Percentiles rank a stretch among this genome's conserved stretches.
phyloP scores from a whole-genome alignment of 345 rosid genomes.

The Arabis alpina region DNA sequence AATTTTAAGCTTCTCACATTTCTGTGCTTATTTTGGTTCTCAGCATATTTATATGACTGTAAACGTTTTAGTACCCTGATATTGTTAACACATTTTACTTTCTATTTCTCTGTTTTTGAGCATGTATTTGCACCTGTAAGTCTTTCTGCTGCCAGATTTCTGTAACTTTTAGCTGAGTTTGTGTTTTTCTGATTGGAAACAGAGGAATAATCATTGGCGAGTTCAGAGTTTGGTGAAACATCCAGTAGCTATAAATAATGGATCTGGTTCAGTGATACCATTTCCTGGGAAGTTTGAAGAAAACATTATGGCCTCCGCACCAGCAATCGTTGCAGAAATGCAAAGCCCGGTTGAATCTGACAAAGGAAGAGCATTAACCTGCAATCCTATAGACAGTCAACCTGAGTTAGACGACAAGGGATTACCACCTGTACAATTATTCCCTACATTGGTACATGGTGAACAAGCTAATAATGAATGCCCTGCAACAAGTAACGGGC shows the following conservation, averaged over 20 bases:
- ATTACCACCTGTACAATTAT: conserved; percentile 49
- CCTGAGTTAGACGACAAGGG: conserved; percentile 57
- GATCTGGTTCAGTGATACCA: conserved; percentile 65
- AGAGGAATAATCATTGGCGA: conserved; percentile 98
- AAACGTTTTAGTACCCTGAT: not conserved
- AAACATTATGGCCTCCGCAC: conserved; percentile 45
- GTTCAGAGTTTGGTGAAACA: conserved; percentile 66
- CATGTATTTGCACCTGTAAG: not conserved
- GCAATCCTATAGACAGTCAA: conserved; percentile 58
- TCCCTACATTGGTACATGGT: conserved; percentile 58
- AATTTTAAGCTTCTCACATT: conserved; percentile 17
- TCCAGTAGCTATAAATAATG: conserved; percentile 67
- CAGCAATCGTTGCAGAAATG: conserved; percentile 49
- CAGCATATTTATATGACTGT: not conserved
- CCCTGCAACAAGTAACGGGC: conserved; percentile 49
- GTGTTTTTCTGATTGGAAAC: conserved; percentile 38
- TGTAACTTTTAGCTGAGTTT: conserved; percentile 10
- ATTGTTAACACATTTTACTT: not conserved
- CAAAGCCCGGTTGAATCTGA: conserved; percentile 63
- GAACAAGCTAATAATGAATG: conserved; percentile 61
- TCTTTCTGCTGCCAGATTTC: conserved; percentile 23
- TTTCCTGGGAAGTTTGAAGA: conserved; percentile 79
- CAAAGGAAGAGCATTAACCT: conserved; percentile 49
- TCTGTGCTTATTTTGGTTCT: not conserved
- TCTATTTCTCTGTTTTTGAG: conserved; percentile 3